A percentile compares a stretch with the other conserved stretches of the same genome.
Evolutionary conservation across 768 basidiomycete species (phyloP).

Genomic region (Hygrocybe punicea): DNA sequence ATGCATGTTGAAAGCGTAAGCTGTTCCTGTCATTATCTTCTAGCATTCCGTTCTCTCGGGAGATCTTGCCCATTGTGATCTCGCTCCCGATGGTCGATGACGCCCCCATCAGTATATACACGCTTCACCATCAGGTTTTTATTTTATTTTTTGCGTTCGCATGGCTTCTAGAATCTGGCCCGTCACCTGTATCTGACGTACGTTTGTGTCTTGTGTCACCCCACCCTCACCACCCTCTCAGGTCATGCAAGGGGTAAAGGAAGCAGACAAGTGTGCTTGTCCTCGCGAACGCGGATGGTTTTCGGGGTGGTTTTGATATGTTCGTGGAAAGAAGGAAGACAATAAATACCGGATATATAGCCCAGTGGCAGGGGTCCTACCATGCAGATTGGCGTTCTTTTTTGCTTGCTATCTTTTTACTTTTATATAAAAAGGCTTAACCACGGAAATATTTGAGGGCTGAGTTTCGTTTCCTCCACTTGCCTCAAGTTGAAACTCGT

Average conservation of each 20-base stretch:
- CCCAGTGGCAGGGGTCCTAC: constrained; percentile 26
- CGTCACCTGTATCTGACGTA: constrained; percentile 7
- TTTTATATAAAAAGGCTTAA: constrained; percentile 4
- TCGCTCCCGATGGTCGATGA: not conserved
- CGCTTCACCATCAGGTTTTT: not conserved
- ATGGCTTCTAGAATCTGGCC: not conserved
- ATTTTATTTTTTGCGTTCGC: not conserved
- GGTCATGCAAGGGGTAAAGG: constrained; percentile 48
- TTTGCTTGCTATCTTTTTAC: too few relatives aligned
- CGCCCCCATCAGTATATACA: not conserved
- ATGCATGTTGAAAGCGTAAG: constrained; percentile 60
- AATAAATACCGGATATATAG: constrained; percentile 3
- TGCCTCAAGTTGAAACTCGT: not conserved
- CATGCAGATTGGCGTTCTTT: not conserved
- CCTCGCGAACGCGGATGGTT: constrained; percentile 14
- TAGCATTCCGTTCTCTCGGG: not conserved
- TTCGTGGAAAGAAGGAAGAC: not conserved
- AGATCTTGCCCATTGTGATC: not conserved
- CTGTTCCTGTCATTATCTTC: constrained; percentile 1
- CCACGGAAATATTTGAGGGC: not conserved
- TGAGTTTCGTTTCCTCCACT: constrained; percentile 7
- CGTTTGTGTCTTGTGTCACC: not conserved
- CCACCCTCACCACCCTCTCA: constrained; percentile 20
- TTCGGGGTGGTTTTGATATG: not conserved
- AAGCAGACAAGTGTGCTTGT: constrained; percentile 47